Evolutionary conservation across 176 grass and related monocot species (phyloP).

Genomic region (Aegilops sharonensis): DNA sequence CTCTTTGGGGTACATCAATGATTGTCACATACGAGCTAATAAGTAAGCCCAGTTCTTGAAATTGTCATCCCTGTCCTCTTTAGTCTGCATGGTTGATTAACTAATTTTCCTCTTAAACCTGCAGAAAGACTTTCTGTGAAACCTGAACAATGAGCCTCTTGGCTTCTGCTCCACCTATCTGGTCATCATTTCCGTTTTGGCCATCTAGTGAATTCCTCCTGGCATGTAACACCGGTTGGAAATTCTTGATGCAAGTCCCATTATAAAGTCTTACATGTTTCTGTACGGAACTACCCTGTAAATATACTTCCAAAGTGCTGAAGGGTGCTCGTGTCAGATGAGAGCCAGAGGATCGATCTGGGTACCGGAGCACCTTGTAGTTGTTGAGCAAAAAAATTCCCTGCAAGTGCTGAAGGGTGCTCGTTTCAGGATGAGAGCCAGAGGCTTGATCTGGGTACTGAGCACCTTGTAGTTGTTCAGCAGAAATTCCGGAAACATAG

Average conservation of each 20-base stretch:
- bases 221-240: not conserved
- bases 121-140: slow-evolving; percentile 83
- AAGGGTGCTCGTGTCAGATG: not conserved
- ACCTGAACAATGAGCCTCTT: slow-evolving; percentile 28
- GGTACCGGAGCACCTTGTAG: slow-evolving; percentile 1
- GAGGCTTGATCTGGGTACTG: not conserved
- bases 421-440: not conserved
- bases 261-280: not conserved
- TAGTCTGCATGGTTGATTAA: not conserved
- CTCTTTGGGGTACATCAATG: slow-evolving; percentile 99
- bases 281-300: not conserved
- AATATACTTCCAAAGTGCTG: not conserved
- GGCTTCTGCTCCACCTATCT: not conserved
- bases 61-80: not conserved
- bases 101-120: not conserved
- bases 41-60: slow-evolving; percentile 44
- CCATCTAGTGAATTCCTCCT: not conserved
- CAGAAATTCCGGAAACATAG: not conserved
- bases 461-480: not conserved
- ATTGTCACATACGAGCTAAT: slow-evolving; percentile 98
- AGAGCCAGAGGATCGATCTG: not conserved
- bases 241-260: not conserved
- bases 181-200: not conserved
- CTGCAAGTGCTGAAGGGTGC: not conserved
- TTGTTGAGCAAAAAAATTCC: not conserved